phyloP scores from a whole-genome alignment of 2,329 filamentous ascomycete genomes.

The Fusarium pininemorale region DNA sequence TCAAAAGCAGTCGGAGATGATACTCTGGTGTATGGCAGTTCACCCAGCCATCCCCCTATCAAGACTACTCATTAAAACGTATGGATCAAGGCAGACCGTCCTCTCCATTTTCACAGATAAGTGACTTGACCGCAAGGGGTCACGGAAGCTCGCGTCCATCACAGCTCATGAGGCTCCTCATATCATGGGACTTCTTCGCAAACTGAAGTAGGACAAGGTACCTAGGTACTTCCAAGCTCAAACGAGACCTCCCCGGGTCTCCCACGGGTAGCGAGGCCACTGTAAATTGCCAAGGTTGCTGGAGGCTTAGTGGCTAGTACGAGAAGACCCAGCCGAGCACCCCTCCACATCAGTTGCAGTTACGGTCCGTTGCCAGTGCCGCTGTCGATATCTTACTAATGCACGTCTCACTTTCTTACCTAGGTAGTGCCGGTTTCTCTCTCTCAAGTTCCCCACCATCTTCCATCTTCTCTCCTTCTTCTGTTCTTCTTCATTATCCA shows the following conservation, averaged over 20 bases:
- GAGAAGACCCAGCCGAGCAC: not conserved
- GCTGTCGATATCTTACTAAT: not conserved
- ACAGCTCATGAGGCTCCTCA: not conserved
- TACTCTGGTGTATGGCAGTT: accelerated
- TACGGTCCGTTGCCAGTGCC: not conserved
- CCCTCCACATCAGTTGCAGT: not conserved
- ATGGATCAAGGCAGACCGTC: not conserved
- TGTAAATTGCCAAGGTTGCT: not conserved
- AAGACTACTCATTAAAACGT: too few species aligned
- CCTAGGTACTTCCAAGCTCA: not conserved
- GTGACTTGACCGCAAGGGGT: not conserved
- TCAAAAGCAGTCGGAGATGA: too few species aligned
- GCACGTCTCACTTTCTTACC: not conserved
- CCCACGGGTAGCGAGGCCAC: accelerated
- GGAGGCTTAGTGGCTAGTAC: not conserved
- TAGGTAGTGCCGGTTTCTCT: not conserved
- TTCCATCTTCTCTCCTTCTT: too few species aligned
- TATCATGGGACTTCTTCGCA: too few species aligned
- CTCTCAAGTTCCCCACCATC: not conserved
- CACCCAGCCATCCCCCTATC: accelerated
- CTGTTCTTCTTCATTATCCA: not conserved
- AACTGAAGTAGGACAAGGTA: not conserved
- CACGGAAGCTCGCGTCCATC: accelerated
- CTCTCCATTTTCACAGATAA: too few species aligned
- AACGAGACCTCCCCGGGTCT: too few species aligned